phyloP scores from a whole-genome alignment of 345 rosid genomes.

The Hibiscus trionum region DNA sequence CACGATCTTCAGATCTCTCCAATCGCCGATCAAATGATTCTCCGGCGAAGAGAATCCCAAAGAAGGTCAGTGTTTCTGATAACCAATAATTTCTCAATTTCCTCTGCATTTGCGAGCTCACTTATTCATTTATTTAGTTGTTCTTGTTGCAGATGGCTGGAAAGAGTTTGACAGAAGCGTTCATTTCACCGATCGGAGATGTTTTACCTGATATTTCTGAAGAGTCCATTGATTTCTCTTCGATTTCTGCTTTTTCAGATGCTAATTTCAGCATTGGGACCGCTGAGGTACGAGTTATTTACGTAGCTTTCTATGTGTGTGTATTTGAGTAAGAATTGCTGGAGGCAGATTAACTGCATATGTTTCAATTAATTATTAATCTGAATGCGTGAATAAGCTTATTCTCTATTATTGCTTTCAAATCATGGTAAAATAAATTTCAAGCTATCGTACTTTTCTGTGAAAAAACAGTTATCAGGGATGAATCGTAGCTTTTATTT shows the following conservation, averaged over 20 bases:
- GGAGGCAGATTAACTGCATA: neutral
- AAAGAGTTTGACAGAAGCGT: neutral
- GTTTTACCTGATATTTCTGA: constrained; percentile 1
- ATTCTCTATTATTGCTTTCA: neutral
- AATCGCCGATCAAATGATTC: constrained; percentile 14
- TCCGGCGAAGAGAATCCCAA: constrained; percentile 17
- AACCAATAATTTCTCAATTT: neutral
- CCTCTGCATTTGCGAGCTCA: neutral
- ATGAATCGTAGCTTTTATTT: too few relatives aligned
- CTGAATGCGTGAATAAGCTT: neutral
- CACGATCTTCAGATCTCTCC: constrained; percentile 5
- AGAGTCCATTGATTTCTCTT: constrained; percentile 6
- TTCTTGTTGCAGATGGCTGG: neutral
- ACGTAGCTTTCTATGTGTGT: neutral
- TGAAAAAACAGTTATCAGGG: too few relatives aligned
- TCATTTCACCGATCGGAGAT: constrained; percentile 4
- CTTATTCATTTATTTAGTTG: neutral
- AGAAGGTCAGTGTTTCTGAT: neutral
- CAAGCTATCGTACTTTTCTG: too few relatives aligned
- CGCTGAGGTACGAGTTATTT: constrained; percentile 3
- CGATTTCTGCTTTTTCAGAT: constrained; percentile 5
- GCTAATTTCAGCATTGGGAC: neutral
- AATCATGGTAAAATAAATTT: too few relatives aligned
- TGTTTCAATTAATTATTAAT: neutral
- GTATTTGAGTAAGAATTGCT: neutral